Base-by-base conservation (phyloP, 2,329 filamentous ascomycete species). In the Fusarium sp. region DNA sequence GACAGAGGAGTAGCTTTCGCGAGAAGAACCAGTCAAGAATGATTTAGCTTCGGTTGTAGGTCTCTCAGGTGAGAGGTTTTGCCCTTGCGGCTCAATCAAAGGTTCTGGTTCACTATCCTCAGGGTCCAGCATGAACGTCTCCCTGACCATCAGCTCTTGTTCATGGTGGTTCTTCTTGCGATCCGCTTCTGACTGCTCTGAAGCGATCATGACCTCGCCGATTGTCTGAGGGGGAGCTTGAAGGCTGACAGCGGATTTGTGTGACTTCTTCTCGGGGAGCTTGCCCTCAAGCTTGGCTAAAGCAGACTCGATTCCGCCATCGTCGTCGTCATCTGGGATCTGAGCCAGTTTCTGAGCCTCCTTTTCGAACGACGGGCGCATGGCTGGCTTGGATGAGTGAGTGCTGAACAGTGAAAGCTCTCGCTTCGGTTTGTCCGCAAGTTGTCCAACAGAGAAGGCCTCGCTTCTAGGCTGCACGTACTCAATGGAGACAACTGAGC, bases 261-360 rank as follows among this genome's bases (percentile, higher is more conserved):
- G 80, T 1, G 80, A 71, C 75, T 82, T 89, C 75, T 87, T 91
- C 79, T 92, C 88, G 1, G 70, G 63, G 76, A 92, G 96, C 75
- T 90, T 96, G 15, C 96, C 96, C 84, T 99, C 96, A 1, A 99
- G 87, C 79, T 98, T 99, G 76, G 95, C 84, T 57, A 99, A 82
- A 1, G 96, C 94, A n/a, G 95, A 95, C 79, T 98, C 96, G 33
- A 98, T 91, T 18, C 96, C 96, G 12, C 94, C 94, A 79, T 91
- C 89, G 22, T 85, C 80, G 42, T 97, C 94, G 77, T 98, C 94
- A 79, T 98, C 95, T 0, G 96, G 94, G 33, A 98, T 94, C 63
- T 93, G 91, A 5, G 95, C 94, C 61, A 99, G 89, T 76, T 94
- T 94, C 67, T 95, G 91, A 3, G 97, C 94, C 77, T 97, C 95